Percentiles rank a stretch among this genome's conserved stretches.
Evolutionary conservation across 768 basidiomycete species (phyloP).

Genomic region (Termitomyces titanicus): DNA sequence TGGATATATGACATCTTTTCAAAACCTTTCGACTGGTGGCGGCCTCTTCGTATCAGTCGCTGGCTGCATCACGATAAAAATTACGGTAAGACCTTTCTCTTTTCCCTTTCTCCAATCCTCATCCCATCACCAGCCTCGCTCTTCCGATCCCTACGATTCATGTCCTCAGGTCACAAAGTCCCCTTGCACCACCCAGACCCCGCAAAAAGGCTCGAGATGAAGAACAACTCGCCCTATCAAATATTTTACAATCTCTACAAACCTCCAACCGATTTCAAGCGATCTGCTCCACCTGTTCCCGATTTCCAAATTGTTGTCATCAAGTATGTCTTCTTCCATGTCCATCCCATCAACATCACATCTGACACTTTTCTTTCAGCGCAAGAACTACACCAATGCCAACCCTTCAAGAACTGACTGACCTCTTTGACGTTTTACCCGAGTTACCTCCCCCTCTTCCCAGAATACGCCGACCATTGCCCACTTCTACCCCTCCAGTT

Average conservation of each 20-base stretch:
- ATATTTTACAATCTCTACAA: conserved; percentile 93
- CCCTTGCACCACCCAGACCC: conserved; percentile 36
- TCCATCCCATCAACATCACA: background rate
- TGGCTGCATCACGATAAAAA: conserved; percentile 50
- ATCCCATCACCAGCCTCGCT: conserved; percentile 47
- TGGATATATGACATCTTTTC: conserved; percentile 28
- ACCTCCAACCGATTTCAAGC: conserved; percentile 81
- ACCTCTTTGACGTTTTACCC: conserved; percentile 69
- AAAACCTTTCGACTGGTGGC: conserved; percentile 60
- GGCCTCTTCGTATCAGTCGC: conserved; percentile 44
- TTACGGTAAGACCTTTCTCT: conserved; percentile 37
- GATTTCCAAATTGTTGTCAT: conserved; percentile 87
- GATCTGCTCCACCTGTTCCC: conserved; percentile 69
- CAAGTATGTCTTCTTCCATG: conserved; percentile 47
- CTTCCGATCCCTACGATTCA: conserved; percentile 67
- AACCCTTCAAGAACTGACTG: conserved; percentile 69
- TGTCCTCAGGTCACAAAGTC: conserved; percentile 59
- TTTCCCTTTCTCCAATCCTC: background rate
- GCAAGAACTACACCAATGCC: conserved; percentile 83
- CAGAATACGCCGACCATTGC: conserved; percentile 30
- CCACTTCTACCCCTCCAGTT: background rate
- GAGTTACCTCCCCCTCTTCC: conserved; percentile 63
- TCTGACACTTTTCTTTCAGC: conserved; percentile 34
- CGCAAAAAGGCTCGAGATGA: conserved; percentile 14
- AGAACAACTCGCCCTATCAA: conserved; percentile 55